Base-by-base conservation (phyloP, 2,329 filamentous ascomycete genomes). In the Colletotrichum costaricense region DNA sequence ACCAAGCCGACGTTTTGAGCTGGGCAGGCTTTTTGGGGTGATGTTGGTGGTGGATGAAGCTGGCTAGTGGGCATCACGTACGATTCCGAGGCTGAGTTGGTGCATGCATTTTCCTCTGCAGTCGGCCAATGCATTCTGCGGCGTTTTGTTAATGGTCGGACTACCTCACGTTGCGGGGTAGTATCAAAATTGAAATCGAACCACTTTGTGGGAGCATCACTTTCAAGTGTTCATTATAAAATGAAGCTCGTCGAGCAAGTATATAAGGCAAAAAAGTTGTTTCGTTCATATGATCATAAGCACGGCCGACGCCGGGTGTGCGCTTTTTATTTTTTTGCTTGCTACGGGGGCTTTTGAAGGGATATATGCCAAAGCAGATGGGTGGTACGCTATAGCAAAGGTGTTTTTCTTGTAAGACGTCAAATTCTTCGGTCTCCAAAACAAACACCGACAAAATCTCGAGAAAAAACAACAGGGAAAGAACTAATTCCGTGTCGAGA, bases 1-100 rank as follows among this genome's bases (percentile, higher is more conserved):
- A 89, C 88, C 3, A 84, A 85, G 67, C 88, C 88, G 4, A 82
- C 81, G 14, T 88, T 86, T 69, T 87, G 76, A 75, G 26, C 24
- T 87, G 76, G 74, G 33, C 24, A 19, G 38, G 16, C 24, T 12
- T 24, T 16, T 9, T 11, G 33, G 19, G 33, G 49, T 4, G 6
- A 19, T 4, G 6, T 16, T 42, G 38, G 30, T 30, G 28, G 30
- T 30, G 30, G 30, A 30, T 30, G 30, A 30, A 30, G 30, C 2
- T 30, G 30, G 5, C 38, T 42, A 16, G 38, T 42, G 38, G 38
- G 14, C 46, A 35, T 24, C 22, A 38, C 56, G 22, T 49, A 12
- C 38, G 38, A 33, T 12, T 33, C 2, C 6, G 30, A 69, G 55
- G 42, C 70, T 26, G 59, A 49, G 35, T 63, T 49, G 4, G 9